Evolutionary conservation across 108 stramenopile genomes (phyloP).

Genomic region (Bacterosira constricta): DNA sequence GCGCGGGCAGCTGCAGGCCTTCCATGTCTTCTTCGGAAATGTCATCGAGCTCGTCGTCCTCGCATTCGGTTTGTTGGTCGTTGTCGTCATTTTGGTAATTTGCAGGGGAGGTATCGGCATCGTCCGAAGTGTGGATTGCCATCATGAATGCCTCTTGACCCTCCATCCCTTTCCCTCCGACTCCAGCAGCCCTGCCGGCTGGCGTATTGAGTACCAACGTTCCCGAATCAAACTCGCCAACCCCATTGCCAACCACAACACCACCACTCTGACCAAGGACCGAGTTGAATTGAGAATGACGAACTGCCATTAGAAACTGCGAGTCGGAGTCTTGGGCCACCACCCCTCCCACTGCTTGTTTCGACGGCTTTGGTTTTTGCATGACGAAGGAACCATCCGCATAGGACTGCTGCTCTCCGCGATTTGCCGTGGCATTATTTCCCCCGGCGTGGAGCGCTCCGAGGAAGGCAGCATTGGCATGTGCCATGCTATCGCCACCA

Average conservation of each 20-base stretch:
- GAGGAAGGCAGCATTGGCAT: constrained; percentile 53
- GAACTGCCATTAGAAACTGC: constrained; percentile 36
- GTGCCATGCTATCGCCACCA: constrained; percentile 20
- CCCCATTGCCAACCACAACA: background rate
- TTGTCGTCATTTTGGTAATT: background rate
- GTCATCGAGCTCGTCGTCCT: constrained; percentile 24
- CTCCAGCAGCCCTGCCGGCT: background rate
- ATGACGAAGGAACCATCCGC: constrained; percentile 1
- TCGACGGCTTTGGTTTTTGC: no score
- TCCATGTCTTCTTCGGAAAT: constrained; percentile 35
- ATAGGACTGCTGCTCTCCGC: background rate
- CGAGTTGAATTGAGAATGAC: constrained; percentile 1
- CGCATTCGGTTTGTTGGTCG: constrained; percentile 10
- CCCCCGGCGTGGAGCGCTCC: constrained; percentile 41
- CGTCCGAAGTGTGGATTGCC: constrained; percentile 38
- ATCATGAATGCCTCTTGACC: constrained; percentile 33
- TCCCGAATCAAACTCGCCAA: constrained; percentile 14
- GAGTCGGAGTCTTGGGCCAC: constrained; percentile 32
- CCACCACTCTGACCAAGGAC: no score
- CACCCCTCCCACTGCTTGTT: no score
- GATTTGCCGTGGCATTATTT: background rate
- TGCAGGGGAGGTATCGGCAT: no score
- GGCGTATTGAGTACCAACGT: constrained; percentile 20
- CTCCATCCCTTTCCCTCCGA: background rate
- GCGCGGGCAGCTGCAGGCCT: constrained; percentile 23